phyloP scores from a whole-genome alignment of 2,329 filamentous ascomycete genomes.

The Sporothrix pallida region DNA sequence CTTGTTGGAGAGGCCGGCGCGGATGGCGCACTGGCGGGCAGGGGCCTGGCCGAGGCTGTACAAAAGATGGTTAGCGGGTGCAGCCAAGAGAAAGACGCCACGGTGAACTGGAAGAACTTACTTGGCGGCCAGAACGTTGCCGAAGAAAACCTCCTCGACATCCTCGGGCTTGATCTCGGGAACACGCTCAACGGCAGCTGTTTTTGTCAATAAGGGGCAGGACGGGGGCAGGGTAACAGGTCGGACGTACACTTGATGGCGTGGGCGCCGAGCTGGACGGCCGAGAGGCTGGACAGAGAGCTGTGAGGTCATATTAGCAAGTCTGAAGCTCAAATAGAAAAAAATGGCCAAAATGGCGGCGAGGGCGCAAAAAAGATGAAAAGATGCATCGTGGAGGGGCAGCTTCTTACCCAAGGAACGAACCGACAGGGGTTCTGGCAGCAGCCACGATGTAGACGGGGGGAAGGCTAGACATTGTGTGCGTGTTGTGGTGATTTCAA shows the following conservation, averaged over 20 bases:
- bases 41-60: conserved; percentile 90
- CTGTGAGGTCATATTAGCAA: conserved; percentile 53
- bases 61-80: background rate
- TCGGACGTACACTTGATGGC: conserved; percentile 77
- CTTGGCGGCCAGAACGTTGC: conserved; percentile 97
- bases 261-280: conserved; percentile 83
- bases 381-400: conserved; percentile 24
- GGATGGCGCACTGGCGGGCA: conserved; percentile 89
- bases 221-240: background rate
- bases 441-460: conserved; percentile 96
- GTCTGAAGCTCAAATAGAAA: background rate
- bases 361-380: conserved; percentile 16
- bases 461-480: conserved; percentile 76
- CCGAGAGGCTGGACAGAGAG: conserved; percentile 84
- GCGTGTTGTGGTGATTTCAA: background rate
- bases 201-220: conserved; percentile 30
- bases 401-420: conserved; percentile 83
- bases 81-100: background rate
- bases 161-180: conserved; percentile 85
- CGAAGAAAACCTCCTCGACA: conserved; percentile 96
- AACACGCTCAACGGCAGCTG: conserved; percentile 81
- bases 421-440: conserved; percentile 87
- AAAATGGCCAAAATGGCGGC: conserved; percentile 9
- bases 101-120: conserved; percentile 52
- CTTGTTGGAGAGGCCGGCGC: conserved; percentile 79